Evolutionary conservation across 345 rosid species (phyloP).

Genomic region (Linum trigynum): DNA sequence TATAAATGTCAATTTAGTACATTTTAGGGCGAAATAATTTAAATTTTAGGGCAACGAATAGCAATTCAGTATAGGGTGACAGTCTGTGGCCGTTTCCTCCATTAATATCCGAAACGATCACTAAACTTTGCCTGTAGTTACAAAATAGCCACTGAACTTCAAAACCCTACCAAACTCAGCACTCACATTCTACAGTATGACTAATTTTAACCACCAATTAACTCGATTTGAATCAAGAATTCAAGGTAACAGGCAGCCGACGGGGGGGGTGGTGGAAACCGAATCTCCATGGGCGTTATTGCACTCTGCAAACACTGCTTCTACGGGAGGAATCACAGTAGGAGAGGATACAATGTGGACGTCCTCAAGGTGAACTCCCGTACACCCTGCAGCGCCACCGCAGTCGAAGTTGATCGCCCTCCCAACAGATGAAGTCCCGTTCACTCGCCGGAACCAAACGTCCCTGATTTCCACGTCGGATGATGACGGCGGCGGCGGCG

Average conservation of each 20-base stretch:
- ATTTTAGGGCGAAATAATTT: too few relatives aligned
- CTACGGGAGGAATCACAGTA: not conserved
- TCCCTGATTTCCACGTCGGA: constrained; percentile 27
- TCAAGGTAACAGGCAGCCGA: not conserved
- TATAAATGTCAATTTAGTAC: too few relatives aligned
- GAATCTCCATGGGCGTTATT: constrained; percentile 13
- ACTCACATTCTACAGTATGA: too few relatives aligned
- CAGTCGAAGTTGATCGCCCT: constrained; percentile 28
- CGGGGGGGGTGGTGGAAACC: not conserved
- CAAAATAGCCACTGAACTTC: too few relatives aligned
- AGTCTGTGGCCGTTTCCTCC: too few relatives aligned
- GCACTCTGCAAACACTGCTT: constrained; percentile 19
- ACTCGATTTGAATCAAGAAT: not conserved
- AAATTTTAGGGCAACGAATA: too few relatives aligned
- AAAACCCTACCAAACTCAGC: too few relatives aligned
- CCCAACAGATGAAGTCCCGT: constrained; percentile 24
- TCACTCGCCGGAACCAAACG: constrained; percentile 21
- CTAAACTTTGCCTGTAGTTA: too few relatives aligned
- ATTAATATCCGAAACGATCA: too few relatives aligned
- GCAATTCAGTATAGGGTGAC: too few relatives aligned
- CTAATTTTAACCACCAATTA: too few relatives aligned
- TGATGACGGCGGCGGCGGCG: not conserved
- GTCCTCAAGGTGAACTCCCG: constrained; percentile 17
- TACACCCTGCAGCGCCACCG: constrained; percentile 21
- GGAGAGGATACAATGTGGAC: constrained; percentile 17